Evolutionary conservation across 495 filamentous ascomycete species (phyloP), one percentile per base, ranked within the genome.

Genomic region (Aspergillus panamensis): DNA sequence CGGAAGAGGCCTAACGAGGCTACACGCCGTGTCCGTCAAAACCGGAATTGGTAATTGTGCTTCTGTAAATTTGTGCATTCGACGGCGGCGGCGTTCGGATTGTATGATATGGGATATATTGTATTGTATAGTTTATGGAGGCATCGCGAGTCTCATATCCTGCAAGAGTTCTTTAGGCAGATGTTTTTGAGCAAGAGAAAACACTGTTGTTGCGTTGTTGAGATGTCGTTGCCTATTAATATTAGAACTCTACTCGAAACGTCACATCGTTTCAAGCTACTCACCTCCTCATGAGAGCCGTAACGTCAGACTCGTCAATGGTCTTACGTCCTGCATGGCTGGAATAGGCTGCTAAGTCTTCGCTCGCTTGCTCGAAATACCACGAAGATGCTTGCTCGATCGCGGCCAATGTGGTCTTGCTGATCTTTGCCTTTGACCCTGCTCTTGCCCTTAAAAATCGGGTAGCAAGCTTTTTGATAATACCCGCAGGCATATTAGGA

Each of bases 301-400:
- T 74, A 64, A 93, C 84, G 70, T 96, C 92, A 53, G 77, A 85
- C 66, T 95, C 91, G 53, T 94, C 87, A 66, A 96, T 92, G 4
- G 84, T 91, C 69, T 87, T 92, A 40, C 92, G 82, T 30, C 86
- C 84, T 4, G 89, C 91, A 69, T 96, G 92, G 48, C 85, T 78
- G 8, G 92, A 87, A 71, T 92, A 96, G 2, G 80, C 84, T 3
- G 81, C 82, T 57, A 96, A 75, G 64, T 95, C 90, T 21, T 89
- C 88, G 55, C 88, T 82, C 13, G 86, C 76, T 69, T 96, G 92
- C 64, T 93, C 87, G 66, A 96, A 95, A 71, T 90, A 96, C 85
- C 88, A 91, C 33, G 92, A 88, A 16, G 87, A 87, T 14, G 90
- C 89, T 64, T 88, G 84, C 66, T 86, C 83, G 37, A 96, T 85